Percentiles rank a stretch among this genome's conserved stretches.
Conservation (phyloP, 441 rosid species). For the Pelargonium myrrhifolium region DNA sequence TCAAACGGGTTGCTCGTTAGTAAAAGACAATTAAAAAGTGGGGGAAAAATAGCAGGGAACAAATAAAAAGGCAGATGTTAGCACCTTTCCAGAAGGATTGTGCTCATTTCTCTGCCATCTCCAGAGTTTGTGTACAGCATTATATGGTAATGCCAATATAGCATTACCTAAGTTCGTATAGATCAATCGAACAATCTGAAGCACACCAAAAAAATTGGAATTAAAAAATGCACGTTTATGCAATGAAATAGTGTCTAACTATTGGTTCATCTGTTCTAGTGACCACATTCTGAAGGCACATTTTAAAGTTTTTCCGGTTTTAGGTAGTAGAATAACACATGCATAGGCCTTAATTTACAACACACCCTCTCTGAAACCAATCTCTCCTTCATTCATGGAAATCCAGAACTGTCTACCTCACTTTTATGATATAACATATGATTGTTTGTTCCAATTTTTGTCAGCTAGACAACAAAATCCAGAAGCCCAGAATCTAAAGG, state of each 20-base stretch:
- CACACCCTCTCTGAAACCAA: no score
- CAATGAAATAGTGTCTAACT: background rate
- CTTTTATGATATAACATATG: no score
- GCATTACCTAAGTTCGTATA: slow-evolving; percentile 67
- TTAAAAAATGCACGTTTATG: background rate
- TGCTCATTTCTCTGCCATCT: slow-evolving; percentile 72
- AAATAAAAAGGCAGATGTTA: background rate
- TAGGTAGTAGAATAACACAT: no score
- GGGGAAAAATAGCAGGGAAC: slow-evolving; percentile 14
- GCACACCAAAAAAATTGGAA: background rate
- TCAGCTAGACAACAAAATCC: no score
- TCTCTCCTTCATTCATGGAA: no score
- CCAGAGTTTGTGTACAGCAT: slow-evolving; percentile 85
- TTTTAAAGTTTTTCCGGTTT: background rate
- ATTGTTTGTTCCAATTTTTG: no score
- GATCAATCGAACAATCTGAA: slow-evolving; percentile 64
- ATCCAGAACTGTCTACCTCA: no score
- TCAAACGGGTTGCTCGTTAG: background rate
- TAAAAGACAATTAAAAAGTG: slow-evolving; percentile 3
- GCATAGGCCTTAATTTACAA: no score
- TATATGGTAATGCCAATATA: slow-evolving; percentile 62
- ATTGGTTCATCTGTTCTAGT: background rate
- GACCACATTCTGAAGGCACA: background rate
- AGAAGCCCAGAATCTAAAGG: no score
- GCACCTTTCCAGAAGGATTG: slow-evolving; percentile 41